A percentile compares a stretch with the other conserved stretches of the same genome.
phyloP scores from a whole-genome alignment of 2,329 filamentous ascomycete species.

The Venturia nashicola region DNA sequence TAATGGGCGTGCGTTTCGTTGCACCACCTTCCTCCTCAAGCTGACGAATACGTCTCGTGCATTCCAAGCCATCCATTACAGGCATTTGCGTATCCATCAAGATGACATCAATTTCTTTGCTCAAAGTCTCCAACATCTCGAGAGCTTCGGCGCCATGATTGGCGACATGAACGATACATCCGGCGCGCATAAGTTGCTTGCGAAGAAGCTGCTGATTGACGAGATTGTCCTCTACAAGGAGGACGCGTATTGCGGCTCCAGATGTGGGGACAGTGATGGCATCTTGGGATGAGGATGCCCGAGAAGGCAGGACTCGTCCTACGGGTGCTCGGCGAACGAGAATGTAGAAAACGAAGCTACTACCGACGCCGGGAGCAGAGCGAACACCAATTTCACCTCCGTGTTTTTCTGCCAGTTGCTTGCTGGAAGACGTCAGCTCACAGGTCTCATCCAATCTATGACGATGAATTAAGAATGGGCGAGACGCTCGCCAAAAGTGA shows the following conservation, averaged over 20 bases:
- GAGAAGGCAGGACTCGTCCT: neutral
- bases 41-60: neutral
- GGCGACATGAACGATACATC: slow-evolving; percentile 19
- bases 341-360: slow-evolving; percentile 56
- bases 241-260: neutral
- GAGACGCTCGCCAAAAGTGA: no score
- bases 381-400: slow-evolving; percentile 58
- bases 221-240: slow-evolving; percentile 23
- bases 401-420: slow-evolving; percentile 54
- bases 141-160: slow-evolving; percentile 22
- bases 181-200: slow-evolving; percentile 21
- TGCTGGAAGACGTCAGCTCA: slow-evolving; percentile 12
- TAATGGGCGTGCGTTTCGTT: neutral
- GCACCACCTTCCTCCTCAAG: neutral
- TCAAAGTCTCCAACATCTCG: neutral
- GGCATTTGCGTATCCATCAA: slow-evolving; percentile 9
- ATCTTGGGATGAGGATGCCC: neutral
- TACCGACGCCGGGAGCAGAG: slow-evolving; percentile 45
- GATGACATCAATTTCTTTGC: neutral
- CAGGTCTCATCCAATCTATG: neutral
- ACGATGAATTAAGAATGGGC: no score
- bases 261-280: neutral
- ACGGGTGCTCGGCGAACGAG: slow-evolving; percentile 21
- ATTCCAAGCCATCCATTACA: slow-evolving; percentile 7
- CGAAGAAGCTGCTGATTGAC: slow-evolving; percentile 21